Evolutionary conservation across 2,329 filamentous ascomycete genomes (phyloP), one percentile per base, ranked within the genome.

Genomic region (Aspergillus sp.): DNA sequence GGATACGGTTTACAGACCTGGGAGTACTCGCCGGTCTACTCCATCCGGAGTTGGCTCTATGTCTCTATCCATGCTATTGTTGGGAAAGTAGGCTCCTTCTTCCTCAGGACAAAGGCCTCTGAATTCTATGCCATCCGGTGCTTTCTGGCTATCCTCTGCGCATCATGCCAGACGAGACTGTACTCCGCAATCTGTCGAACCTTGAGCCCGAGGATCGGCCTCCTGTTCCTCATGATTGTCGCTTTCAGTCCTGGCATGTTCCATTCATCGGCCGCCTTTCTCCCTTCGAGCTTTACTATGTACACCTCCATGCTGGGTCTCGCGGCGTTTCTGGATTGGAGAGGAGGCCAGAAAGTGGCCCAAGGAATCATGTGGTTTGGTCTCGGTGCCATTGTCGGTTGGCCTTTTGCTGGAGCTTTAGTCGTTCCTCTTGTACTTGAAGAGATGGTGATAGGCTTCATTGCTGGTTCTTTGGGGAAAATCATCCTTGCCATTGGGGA

Each of bases 201-300:
- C 0, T 76, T 97, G 55, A 93, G 93, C 66, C 85, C 89, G 7
- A 82, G 91, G 53, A 88, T 97, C 52, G 94, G 89, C 10, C 76
- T 95, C 4, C 84, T 96, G 65, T 96, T 95, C 71, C 74, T 96
- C 54, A 77, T 93, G 55, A 84, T 88, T 41, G 85, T 88, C 54
- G 76, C 90, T 46, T 85, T 87, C 52, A 95, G 88, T 56, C 89
- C 94, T 0, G 94, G 94, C 41, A 95, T 96, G 80, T 97, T 96
- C 68, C 90, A 96, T 71, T 88, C 94, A 4, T 90, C 90, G 52
- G 82, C 88, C 1, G 85, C 93, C 5, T 96, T 89, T 66, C 78
- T 99, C 4, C 94, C 94, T 0, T 96, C 92, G 8, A 96, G 88
- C 70, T 99, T 99, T 66, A 88, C 94, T 65, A 99, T 99, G 94